phyloP scores from a whole-genome alignment of 2,329 filamentous ascomycete species.

The Apiospora hydei region DNA sequence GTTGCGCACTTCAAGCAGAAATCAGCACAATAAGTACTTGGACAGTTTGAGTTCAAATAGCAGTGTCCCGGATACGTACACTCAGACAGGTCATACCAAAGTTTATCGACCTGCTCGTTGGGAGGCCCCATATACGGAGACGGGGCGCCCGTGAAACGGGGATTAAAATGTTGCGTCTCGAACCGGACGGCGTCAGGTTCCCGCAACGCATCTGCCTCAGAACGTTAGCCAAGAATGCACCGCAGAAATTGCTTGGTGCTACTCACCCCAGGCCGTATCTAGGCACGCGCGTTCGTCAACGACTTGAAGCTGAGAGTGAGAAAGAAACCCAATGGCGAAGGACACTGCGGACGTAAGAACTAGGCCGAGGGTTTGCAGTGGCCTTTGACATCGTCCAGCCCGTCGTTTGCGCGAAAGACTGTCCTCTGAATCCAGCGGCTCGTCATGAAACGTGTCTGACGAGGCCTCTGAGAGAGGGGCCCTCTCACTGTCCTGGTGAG shows the following conservation, averaged over 20 bases:
- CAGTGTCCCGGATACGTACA: not conserved
- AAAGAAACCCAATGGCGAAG: not conserved
- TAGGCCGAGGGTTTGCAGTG: constrained; percentile 1
- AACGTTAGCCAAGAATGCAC: not conserved
- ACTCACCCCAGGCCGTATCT: constrained; percentile 1
- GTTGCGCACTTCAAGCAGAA: not conserved
- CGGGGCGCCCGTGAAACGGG: not conserved
- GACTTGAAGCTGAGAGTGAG: not conserved
- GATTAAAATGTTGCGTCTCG: not conserved
- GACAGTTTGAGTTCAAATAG: not conserved
- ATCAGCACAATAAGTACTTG: not conserved
- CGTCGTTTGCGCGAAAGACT: not conserved
- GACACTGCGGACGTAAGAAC: not conserved
- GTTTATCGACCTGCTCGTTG: not conserved
- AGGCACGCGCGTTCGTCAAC: not conserved
- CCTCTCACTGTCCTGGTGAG: constrained; percentile 3
- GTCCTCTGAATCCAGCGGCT: not conserved
- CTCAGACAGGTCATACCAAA: not conserved
- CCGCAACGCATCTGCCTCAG: not conserved
- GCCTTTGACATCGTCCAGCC: not conserved
- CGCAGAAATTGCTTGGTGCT: not conserved
- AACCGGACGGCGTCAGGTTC: not conserved
- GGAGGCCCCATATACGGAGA: not conserved
- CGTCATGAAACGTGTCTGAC: not conserved
- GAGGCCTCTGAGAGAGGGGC: constrained; percentile 6